These are phyloP conservation scores for Cystobasidium tubakii DNA, from an alignment of 768 basidiomycete genomes.

Conservation along the genomic window DNA sequence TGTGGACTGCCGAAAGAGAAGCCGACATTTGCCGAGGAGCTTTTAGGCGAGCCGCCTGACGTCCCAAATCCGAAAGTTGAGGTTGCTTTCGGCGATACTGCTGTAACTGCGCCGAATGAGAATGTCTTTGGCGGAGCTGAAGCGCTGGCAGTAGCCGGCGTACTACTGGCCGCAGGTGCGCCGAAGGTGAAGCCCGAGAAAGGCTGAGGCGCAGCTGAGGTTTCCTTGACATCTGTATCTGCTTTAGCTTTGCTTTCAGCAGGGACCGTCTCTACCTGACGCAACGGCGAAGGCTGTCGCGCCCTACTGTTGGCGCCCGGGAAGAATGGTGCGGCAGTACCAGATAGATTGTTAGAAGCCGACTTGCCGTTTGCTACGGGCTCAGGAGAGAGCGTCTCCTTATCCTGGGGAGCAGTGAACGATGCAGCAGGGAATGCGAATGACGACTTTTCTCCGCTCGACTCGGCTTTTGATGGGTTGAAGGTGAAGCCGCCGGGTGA, in stretches of 20 bases:
- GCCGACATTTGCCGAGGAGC: conserved; percentile 3
- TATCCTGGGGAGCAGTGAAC: neutral
- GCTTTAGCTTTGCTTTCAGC: neutral
- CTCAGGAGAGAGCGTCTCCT: neutral
- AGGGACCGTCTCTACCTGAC: conserved; percentile 21
- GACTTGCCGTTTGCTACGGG: neutral
- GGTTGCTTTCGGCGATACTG: neutral
- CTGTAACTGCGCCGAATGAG: conserved; percentile 4
- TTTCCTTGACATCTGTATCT: neutral
- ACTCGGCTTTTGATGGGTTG: conserved; percentile 8
- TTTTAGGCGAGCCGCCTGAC: conserved; percentile 9
- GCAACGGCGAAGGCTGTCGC: conserved; percentile 32
- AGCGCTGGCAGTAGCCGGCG: neutral
- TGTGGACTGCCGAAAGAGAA: conserved; percentile 24
- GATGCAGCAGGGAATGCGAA: conserved; percentile 26
- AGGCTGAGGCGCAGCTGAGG: conserved; percentile 1
- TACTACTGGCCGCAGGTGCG: neutral
- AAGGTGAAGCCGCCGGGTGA: conserved; percentile 19
- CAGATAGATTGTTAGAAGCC: neutral
- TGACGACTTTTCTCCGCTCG: conserved; percentile 18
- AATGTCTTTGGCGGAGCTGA: neutral
- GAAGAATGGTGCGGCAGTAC: conserved; percentile 25
- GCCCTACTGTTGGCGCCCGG: conserved; percentile 27
- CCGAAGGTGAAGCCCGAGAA: conserved; percentile 28
- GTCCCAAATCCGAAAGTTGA: neutral